Conservation (phyloP, 257 asterid genomes). For the Gynochthodes officinalis region DNA sequence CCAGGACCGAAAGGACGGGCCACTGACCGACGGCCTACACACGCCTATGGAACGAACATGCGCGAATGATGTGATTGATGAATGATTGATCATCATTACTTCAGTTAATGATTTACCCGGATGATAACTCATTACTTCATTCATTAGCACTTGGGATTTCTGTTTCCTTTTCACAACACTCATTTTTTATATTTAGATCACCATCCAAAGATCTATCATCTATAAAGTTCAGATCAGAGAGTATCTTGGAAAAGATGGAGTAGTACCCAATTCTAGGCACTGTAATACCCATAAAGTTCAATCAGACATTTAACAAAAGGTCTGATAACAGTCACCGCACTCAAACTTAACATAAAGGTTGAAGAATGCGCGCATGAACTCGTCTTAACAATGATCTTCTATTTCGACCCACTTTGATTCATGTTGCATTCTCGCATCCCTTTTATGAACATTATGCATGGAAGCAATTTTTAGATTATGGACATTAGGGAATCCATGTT, state of each 20-base stretch:
- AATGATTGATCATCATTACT: neutral
- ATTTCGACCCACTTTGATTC: neutral
- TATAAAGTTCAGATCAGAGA: neutral
- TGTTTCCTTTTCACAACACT: neutral
- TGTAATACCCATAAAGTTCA: too few species aligned
- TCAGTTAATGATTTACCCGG: too few species aligned
- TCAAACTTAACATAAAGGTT: neutral
- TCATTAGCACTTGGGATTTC: neutral
- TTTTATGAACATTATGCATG: neutral
- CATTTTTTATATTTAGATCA: neutral
- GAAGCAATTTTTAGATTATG: neutral
- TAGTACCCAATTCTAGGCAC: too few species aligned
- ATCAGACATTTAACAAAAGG: neutral
- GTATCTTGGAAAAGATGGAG: neutral
- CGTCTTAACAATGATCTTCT: neutral
- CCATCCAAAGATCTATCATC: neutral
- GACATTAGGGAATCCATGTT: neutral
- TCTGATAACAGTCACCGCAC: neutral
- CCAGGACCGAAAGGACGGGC: neutral
- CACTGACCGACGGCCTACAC: too few species aligned
- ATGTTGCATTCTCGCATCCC: neutral
- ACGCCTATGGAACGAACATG: slow-evolving; percentile 7
- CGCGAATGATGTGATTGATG: slow-evolving; percentile 7
- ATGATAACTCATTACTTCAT: neutral
- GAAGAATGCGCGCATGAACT: neutral